These are phyloP conservation scores for Phlyctochytrium arcticum DNA, from an alignment of 192 early-diverging fungal genomes.

Conservation along the genomic window DNA sequence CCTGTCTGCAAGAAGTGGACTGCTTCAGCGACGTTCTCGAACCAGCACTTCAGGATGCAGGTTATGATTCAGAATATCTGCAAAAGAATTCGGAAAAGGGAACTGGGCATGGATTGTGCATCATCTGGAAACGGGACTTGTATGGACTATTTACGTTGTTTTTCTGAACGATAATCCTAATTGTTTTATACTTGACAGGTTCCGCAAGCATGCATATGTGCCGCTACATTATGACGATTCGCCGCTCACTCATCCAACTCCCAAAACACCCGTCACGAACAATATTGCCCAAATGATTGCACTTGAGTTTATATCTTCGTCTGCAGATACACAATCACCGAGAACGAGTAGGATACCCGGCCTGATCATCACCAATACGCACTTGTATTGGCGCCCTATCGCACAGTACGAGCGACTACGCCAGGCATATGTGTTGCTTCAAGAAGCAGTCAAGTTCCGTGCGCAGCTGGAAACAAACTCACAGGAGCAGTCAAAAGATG, in stretches of 20 bases:
- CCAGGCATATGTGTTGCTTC: slow-evolving; percentile 29
- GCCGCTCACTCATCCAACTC: slow-evolving; percentile 16
- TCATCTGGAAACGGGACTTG: slow-evolving; percentile 23
- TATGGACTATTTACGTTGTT: neutral
- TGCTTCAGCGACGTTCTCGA: slow-evolving; percentile 3
- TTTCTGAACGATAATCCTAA: neutral
- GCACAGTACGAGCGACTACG: slow-evolving; percentile 31
- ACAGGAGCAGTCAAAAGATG: neutral
- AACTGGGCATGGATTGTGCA: slow-evolving; percentile 21
- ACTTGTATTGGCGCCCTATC: slow-evolving; percentile 39
- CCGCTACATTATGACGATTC: slow-evolving; percentile 12
- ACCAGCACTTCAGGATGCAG: neutral
- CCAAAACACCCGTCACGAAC: slow-evolving; percentile 8
- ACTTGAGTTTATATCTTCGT: neutral
- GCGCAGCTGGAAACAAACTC: neutral
- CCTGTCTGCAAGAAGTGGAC: slow-evolving; percentile 34
- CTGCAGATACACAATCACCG: no score
- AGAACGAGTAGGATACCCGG: slow-evolving; percentile 2
- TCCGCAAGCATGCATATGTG: slow-evolving; percentile 3
- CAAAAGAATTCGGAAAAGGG: slow-evolving; percentile 14
- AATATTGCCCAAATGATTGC: slow-evolving; percentile 27
- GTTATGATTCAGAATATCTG: slow-evolving; percentile 22
- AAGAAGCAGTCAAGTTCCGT: slow-evolving; percentile 13
- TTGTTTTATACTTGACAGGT: neutral
- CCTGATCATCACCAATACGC: slow-evolving; percentile 34